Conservation (phyloP, 208 protist genomes). For the Blastocrithidia nonstop region DNA sequence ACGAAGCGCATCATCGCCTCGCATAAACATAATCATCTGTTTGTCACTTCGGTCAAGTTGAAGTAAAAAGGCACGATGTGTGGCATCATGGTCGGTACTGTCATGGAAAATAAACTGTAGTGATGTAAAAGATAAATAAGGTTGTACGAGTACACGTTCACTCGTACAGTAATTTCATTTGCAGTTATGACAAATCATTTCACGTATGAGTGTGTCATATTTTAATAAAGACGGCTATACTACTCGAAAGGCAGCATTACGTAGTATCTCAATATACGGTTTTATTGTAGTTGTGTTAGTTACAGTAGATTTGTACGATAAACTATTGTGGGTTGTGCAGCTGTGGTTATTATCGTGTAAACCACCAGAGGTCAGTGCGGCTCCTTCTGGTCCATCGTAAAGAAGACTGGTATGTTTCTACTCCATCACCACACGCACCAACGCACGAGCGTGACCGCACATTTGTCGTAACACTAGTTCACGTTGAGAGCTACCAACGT, state of each 20-base stretch:
- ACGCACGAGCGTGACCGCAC: conserved; percentile 27
- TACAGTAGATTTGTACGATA: no score
- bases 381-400: conserved; percentile 49
- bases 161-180: conserved; percentile 1
- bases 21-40: no score
- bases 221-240: conserved; percentile 47
- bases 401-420: conserved; percentile 46
- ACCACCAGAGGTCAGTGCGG: conserved; percentile 21
- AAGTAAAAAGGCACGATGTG: no score
- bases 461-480: conserved; percentile 25
- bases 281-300: no score
- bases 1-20: no score
- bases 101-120: neutral
- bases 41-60: no score
- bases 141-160: conserved; percentile 7
- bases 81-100: neutral
- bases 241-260: conserved; percentile 60
- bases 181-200: no score
- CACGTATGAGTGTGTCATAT: conserved; percentile 12
- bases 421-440: conserved; percentile 64
- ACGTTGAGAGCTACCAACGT: conserved; percentile 21
- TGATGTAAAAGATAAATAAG: neutral
- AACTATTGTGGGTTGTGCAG: no score
- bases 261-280: conserved; percentile 17
- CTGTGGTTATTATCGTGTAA: neutral